A percentile compares a stretch with the other conserved stretches of the same genome.
Conservation (phyloP, 2,329 filamentous ascomycete genomes). For the Xylariaceae sp. region DNA sequence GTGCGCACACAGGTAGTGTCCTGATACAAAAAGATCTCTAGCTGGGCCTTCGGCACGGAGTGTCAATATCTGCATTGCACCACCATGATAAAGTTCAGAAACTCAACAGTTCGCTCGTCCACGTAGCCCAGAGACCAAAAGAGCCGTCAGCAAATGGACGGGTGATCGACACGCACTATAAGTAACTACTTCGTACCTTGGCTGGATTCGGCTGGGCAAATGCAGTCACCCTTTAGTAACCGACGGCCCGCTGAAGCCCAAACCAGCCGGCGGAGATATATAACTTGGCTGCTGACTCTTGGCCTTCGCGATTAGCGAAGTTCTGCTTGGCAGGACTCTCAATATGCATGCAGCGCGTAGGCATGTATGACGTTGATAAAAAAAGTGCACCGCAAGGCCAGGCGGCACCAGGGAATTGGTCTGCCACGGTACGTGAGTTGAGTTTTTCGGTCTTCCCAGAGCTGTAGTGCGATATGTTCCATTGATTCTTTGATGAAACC, state of each 20-base stretch:
- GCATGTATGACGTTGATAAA: neutral
- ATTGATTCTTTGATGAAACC: neutral
- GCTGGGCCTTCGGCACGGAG: neutral
- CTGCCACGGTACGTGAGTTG: neutral
- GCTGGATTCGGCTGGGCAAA: constrained; percentile 10
- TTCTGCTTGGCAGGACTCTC: constrained; percentile 2
- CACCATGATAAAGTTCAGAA: constrained; percentile 3
- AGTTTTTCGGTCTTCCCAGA: neutral
- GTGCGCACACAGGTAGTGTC: neutral
- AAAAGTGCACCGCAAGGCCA: neutral
- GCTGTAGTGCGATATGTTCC: neutral
- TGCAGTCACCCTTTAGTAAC: constrained; percentile 9
- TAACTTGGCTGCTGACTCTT: constrained; percentile 10
- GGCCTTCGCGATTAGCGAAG: neutral
- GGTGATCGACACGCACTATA: constrained; percentile 15
- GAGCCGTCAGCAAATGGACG: constrained; percentile 4
- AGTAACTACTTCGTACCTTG: too few relatives aligned
- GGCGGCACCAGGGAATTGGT: neutral
- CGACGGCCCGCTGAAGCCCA: neutral
- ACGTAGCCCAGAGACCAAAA: constrained; percentile 5
- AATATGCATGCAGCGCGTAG: neutral
- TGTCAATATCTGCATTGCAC: neutral
- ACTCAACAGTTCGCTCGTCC: neutral
- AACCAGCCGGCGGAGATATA: neutral
- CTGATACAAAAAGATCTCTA: too few relatives aligned